Evolutionary conservation across 495 filamentous ascomycete genomes (phyloP).

Genomic region (Delitschia confertaspora): DNA sequence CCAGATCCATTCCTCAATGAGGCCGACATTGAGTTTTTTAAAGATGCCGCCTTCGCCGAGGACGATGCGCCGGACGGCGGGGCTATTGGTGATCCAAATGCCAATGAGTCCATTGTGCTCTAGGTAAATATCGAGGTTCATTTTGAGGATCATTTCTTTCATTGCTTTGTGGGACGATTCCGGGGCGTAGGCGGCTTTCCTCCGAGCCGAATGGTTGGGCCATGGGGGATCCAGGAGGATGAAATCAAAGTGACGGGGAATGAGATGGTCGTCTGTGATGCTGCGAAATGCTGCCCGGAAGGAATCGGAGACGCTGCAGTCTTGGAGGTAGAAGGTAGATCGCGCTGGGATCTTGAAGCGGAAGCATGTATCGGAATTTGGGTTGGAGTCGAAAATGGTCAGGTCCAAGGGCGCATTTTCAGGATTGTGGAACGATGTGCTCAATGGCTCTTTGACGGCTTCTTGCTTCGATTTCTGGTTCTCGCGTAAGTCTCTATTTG

Average conservation of each 20-base stretch:
- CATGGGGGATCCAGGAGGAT: slow-evolving; percentile 89
- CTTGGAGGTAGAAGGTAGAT: slow-evolving; percentile 44
- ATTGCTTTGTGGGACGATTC: slow-evolving; percentile 31
- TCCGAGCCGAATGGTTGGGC: slow-evolving; percentile 78
- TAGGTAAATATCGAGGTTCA: slow-evolving; percentile 51
- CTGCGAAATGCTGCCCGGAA: slow-evolving; percentile 29
- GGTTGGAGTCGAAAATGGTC: slow-evolving; percentile 15
- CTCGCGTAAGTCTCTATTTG: slow-evolving; percentile 1
- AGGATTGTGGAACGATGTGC: slow-evolving; percentile 26
- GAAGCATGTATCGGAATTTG: slow-evolving; percentile 18
- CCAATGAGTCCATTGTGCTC: slow-evolving; percentile 50
- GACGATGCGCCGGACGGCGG: slow-evolving; percentile 49
- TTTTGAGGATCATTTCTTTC: slow-evolving; percentile 41
- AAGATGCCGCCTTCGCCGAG: slow-evolving; percentile 50
- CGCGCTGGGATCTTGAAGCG: slow-evolving; percentile 44
- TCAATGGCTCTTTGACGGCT: slow-evolving; percentile 16
- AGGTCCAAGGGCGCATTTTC: slow-evolving; percentile 9
- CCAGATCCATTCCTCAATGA: slow-evolving; percentile 85
- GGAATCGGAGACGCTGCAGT: slow-evolving; percentile 20
- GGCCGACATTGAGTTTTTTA: slow-evolving; percentile 50
- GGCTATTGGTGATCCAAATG: slow-evolving; percentile 85
- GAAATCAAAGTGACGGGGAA: slow-evolving; percentile 54
- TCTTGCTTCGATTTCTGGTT: not conserved
- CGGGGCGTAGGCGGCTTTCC: slow-evolving; percentile 54
- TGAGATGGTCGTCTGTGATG: slow-evolving; percentile 20